phyloP scores from a whole-genome alignment of 1,284 basidiomycete genomes.

The Ustilago sp. region DNA sequence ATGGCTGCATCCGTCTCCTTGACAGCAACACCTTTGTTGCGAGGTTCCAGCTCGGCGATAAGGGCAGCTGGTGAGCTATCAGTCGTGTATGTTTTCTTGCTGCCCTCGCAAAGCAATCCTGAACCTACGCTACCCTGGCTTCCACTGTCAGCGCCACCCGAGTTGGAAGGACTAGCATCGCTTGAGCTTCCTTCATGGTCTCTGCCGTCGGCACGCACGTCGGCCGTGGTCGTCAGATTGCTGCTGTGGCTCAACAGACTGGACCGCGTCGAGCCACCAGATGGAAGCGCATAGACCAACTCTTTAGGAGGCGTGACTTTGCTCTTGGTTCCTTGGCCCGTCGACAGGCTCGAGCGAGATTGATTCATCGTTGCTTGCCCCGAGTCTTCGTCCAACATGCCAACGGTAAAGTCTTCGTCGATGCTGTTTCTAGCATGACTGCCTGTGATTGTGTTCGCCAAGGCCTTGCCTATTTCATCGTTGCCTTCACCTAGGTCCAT shows the following conservation, averaged over 20 bases:
- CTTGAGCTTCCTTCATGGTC: not conserved
- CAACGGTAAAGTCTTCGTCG: slow-evolving; percentile 48
- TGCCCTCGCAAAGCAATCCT: slow-evolving; percentile 35
- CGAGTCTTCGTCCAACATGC: slow-evolving; percentile 39
- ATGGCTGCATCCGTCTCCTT: not conserved
- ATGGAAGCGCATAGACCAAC: slow-evolving; percentile 35
- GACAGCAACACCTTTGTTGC: not conserved
- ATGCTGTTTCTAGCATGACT: slow-evolving; percentile 15
- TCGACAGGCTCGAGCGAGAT: slow-evolving; percentile 14
- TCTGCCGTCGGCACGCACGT: slow-evolving; percentile 12
- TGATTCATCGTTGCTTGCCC: slow-evolving; percentile 17
- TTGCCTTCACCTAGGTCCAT: not conserved
- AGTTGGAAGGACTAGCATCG: slow-evolving; percentile 29
- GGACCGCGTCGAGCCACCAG: slow-evolving; percentile 36
- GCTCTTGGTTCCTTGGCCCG: slow-evolving; percentile 2
- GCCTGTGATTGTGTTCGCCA: not conserved
- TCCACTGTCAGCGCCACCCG: slow-evolving; percentile 25
- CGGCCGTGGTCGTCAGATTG: slow-evolving; percentile 13
- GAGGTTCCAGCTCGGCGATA: slow-evolving; percentile 2
- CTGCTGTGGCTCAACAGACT: slow-evolving; percentile 43
- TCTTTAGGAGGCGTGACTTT: slow-evolving; percentile 10
- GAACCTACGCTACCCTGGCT: slow-evolving; percentile 30
- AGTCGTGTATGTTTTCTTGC: slow-evolving; percentile 35
- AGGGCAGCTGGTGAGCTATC: slow-evolving; percentile 1
- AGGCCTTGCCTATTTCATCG: not conserved